Evolutionary conservation across 2,329 filamentous ascomycete species (phyloP).

Genomic region (Phaeophleospora eucalypticola): DNA sequence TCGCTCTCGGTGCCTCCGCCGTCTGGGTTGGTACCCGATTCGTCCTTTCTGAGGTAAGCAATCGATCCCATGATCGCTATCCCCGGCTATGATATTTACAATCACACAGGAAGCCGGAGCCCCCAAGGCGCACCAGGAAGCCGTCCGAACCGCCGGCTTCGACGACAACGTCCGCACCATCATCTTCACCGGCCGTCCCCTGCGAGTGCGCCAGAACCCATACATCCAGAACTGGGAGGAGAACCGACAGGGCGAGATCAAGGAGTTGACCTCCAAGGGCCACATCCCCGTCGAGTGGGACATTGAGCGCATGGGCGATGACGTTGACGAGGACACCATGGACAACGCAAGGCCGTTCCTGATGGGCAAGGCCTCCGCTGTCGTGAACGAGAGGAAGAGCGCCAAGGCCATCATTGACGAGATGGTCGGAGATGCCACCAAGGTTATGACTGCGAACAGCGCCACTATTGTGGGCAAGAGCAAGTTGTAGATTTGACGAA

Average conservation of each 20-base stretch:
- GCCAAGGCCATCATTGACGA: constrained; percentile 94
- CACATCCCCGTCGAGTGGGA: constrained; percentile 92
- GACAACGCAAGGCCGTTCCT: constrained; percentile 87
- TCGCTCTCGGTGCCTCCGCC: constrained; percentile 86
- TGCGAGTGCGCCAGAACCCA: constrained; percentile 87
- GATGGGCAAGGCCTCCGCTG: constrained; percentile 95
- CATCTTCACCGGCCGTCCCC: constrained; percentile 94
- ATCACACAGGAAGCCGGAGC: constrained; percentile 73
- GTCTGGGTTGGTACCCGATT: constrained; percentile 98
- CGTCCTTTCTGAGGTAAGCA: constrained; percentile 66
- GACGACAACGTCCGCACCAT: constrained; percentile 96
- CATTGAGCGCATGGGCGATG: constrained; percentile 71
- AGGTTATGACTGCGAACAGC: constrained; percentile 28
- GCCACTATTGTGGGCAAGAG: constrained; percentile 31
- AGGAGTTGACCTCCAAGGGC: constrained; percentile 83
- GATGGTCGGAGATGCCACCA: constrained; percentile 72
- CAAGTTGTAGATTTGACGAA: constrained; percentile 29
- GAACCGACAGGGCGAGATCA: constrained; percentile 85
- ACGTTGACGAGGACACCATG: constrained; percentile 73
- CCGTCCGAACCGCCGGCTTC: constrained; percentile 83
- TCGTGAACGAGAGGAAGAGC: constrained; percentile 86
- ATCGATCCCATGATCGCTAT: neutral
- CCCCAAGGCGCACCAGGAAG: constrained; percentile 89
- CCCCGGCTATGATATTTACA: neutral
- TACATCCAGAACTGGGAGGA: constrained; percentile 97